Evolutionary conservation across 352 stramenopile species (phyloP), one percentile per base, ranked within the genome.

Genomic region (Phytophthora citrophthora): DNA sequence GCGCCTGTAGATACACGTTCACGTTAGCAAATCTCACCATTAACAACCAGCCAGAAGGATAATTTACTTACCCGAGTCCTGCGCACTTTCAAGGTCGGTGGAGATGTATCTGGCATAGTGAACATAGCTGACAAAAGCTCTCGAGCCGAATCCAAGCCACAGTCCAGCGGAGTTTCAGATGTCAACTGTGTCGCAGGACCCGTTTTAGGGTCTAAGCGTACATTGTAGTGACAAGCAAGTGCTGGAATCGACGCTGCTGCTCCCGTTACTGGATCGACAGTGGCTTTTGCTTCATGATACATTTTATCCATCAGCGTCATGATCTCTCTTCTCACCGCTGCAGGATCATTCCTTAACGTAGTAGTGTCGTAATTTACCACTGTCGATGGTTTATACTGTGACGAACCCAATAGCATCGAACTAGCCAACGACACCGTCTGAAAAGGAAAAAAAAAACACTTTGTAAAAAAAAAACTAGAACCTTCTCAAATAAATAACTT

Each of bases 81-180:
- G 9, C 59, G 60, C 12, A 66, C 15, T 54, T 62, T 62, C 4
- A 68, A 46, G 40, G 31, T 68, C 23, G 46, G 52, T 20, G 64
- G 43, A 7, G 38, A 32, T 5, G 62, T 7, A 8, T 64, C 52
- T 16, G 67, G 40, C 38, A 68, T 41, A 23, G 61, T 54, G n/a
- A 74, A 71, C 29, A 64, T 61, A 0, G 49, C 31, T 5, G 61
- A 60, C 18, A 75, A 6, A 13, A 75, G 13, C 16, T 65, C 40
- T 54, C 56, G 39, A n/a, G 67, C 45, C 2, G 52, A 34, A 12
- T 68, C 56, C 13, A 75, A 65, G 23, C 56, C 57, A 47, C 67
- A 75, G 46, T 65, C 46, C 10, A 75, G 36, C 11, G 67, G 67
- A 12, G 67, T 75, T 39, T 72, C 67, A 5, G 62, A 75, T 11